These are phyloP conservation scores for Termitomyces eurrhizus DNA, from an alignment of 768 basidiomycete genomes.

Conservation along the genomic window DNA sequence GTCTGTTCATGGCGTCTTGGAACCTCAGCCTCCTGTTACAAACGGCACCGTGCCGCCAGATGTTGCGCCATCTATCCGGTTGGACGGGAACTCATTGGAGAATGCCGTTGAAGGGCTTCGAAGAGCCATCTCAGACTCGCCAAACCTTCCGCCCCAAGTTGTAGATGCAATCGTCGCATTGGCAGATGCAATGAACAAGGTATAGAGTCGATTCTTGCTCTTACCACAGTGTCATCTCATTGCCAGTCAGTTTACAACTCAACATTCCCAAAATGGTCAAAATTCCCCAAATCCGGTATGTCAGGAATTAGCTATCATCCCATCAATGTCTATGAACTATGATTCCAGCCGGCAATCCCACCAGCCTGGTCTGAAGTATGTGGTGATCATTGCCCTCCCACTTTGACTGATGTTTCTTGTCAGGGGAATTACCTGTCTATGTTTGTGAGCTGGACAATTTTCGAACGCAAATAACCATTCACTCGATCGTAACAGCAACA, in stretches of 20 bases:
- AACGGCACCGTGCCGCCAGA: no score
- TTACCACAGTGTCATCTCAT: background rate
- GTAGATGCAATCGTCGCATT: background rate
- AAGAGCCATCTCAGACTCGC: background rate
- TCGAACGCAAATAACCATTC: background rate
- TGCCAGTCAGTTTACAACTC: background rate
- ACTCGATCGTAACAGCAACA: background rate
- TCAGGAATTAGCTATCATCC: no score
- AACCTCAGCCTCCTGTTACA: background rate
- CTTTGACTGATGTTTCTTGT: background rate
- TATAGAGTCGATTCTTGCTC: background rate
- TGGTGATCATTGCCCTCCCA: background rate
- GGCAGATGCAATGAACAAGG: background rate
- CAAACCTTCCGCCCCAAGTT: background rate
- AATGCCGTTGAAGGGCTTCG: background rate
- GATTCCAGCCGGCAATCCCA: background rate
- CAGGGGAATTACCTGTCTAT: background rate
- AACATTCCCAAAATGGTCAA: background rate
- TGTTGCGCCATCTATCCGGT: background rate
- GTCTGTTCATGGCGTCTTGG: background rate
- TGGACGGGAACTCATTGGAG: background rate
- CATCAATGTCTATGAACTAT: background rate
- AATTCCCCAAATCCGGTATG: background rate
- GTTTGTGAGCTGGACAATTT: background rate
- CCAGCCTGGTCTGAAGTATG: background rate